Base-by-base conservation (phyloP, 106 monocot species). In the Dendrobium officinale region DNA sequence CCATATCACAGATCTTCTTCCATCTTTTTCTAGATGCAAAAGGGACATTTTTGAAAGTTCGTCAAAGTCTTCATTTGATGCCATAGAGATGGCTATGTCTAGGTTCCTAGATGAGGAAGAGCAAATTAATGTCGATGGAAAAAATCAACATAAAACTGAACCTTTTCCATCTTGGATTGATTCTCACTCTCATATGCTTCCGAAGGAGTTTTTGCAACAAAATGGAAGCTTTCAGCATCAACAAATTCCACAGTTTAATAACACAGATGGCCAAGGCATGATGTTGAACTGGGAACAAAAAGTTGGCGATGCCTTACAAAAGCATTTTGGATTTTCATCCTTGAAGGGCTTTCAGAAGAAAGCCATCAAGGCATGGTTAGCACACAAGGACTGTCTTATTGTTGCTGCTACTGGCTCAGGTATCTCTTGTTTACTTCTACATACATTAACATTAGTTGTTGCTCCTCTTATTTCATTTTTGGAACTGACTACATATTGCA, bases 401-500 rank as follows among this genome's bases (percentile, higher is more conserved):
- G 92, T 99, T 75, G 94, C 98, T 41, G 98, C 95, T 66, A 95
- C 98, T 55, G 98, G 98, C 79, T 95, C 98, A 68, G 98, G 95
- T 98, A 89, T 61, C 29, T 27, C 17, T 77, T 42, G 40, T 42
- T 43, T 73, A 24, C 17, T 19, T 77, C 26, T 47, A 9, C 9
- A 29, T 20, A 13, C 19, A 19, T 77, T 17, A 49, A 11, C 43
- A 67, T 5, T 16, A 67, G 67, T 55, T 44, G 43, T 78, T 77
- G 70, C 77, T 55, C 40, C 41, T 51, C 73, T 75, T 17, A 24
- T 6, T 42, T 73, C 16, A 18, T 68, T 68, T 68, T 68, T 31
- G 15, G 68, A 31, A 33, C 19, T 31, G 68, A 29, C 11, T 73
- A 42, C 22, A 33, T 31, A 42, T 42, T 73, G 17, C 43, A 42